Evolutionary conservation across 768 basidiomycete genomes (phyloP).

Genomic region (Boletellus ananiceps): DNA sequence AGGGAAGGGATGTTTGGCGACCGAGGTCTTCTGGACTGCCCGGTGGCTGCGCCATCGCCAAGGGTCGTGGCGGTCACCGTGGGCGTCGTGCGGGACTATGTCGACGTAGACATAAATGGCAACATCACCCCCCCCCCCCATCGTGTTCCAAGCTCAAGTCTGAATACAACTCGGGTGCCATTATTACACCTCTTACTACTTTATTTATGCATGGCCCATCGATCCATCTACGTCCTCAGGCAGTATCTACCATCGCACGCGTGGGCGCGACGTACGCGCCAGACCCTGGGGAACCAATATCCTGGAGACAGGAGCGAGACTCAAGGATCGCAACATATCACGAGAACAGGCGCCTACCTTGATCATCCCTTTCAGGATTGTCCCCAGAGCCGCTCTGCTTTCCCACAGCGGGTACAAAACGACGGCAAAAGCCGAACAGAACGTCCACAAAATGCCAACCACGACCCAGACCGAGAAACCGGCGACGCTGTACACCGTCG

Average conservation of each 20-base stretch:
- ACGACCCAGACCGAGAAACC: constrained; percentile 79
- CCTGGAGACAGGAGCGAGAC: constrained; percentile 26
- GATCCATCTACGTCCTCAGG: neutral
- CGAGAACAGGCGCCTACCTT: constrained; percentile 41
- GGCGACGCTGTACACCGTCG: constrained; percentile 58
- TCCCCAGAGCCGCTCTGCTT: constrained; percentile 58
- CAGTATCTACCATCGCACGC: neutral
- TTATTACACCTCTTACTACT: too few relatives aligned
- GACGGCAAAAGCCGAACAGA: constrained; percentile 67
- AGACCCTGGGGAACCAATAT: constrained; percentile 37
- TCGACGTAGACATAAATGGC: neutral
- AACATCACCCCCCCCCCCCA: neutral
- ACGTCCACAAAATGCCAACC: constrained; percentile 81
- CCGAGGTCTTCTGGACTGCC: constrained; percentile 34
- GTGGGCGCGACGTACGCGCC: constrained; percentile 33
- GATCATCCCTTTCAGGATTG: constrained; percentile 57
- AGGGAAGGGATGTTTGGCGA: constrained; percentile 28
- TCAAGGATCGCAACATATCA: too few relatives aligned
- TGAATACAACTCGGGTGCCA: too few relatives aligned
- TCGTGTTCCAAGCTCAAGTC: too few relatives aligned
- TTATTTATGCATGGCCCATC: too few relatives aligned
- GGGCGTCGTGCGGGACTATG: neutral
- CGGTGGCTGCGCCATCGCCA: constrained; percentile 26
- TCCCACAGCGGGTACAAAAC: constrained; percentile 88
- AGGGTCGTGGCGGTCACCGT: neutral